Evolutionary conservation across 2,329 filamentous ascomycete species (phyloP).

Genomic region (Colletotrichum noveboracense): DNA sequence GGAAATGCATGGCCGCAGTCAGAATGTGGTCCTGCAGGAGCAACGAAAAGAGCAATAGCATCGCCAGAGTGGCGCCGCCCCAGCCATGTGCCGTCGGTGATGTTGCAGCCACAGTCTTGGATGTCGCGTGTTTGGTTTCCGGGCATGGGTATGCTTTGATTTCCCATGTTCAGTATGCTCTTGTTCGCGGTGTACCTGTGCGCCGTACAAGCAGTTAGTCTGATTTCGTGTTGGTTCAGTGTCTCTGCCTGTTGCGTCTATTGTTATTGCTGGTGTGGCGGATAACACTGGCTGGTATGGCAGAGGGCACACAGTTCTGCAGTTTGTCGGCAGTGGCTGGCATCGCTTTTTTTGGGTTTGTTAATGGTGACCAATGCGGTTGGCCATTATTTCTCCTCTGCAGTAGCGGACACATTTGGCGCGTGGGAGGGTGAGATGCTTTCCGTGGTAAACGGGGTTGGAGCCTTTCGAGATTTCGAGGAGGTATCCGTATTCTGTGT

Average conservation of each 20-base stretch:
- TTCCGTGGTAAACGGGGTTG: background rate
- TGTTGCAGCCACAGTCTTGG: background rate
- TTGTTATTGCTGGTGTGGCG: background rate
- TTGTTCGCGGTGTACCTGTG: background rate
- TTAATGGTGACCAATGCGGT: background rate
- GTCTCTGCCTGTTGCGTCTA: background rate
- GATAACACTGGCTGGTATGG: background rate
- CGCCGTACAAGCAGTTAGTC: background rate
- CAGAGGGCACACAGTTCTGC: background rate
- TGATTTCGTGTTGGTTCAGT: background rate
- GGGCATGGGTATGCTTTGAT: background rate
- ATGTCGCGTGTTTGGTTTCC: background rate
- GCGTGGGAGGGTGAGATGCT: background rate
- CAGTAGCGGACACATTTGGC: background rate
- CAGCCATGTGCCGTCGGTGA: background rate
- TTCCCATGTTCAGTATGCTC: background rate
- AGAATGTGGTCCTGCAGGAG: background rate
- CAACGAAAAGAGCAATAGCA: background rate
- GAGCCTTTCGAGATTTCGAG: background rate
- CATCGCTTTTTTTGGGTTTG: background rate
- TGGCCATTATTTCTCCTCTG: background rate
- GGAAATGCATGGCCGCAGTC: background rate
- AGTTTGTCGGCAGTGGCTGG: background rate
- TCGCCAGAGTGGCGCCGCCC: background rate
- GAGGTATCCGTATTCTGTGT: background rate